Evolutionary conservation across 352 stramenopile species (phyloP).

Genomic region (Pythium guiyangense): DNA sequence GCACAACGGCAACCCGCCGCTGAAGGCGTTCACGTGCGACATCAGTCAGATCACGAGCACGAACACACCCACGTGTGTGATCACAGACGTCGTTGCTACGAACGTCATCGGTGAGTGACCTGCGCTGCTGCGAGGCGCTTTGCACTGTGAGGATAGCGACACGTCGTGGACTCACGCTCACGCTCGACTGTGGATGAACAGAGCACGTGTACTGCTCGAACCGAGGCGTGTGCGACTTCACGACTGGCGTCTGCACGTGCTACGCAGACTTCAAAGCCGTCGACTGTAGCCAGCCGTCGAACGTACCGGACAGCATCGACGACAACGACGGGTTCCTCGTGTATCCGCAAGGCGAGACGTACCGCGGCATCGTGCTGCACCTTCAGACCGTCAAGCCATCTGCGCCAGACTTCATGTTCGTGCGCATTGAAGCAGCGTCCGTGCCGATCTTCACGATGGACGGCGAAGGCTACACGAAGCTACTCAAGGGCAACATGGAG

Average conservation of each 20-base stretch:
- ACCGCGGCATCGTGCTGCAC: slow-evolving; percentile 57
- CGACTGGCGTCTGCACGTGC: slow-evolving; percentile 57
- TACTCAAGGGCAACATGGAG: slow-evolving; percentile 41
- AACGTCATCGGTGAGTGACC: slow-evolving; percentile 52
- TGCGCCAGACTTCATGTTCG: slow-evolving; percentile 59
- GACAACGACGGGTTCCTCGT: slow-evolving; percentile 73
- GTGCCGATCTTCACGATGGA: slow-evolving; percentile 48
- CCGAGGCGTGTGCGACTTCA: slow-evolving; percentile 76
- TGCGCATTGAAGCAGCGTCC: slow-evolving; percentile 46
- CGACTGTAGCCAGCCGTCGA: slow-evolving; percentile 66
- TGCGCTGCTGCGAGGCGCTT: not conserved
- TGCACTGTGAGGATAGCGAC: no score
- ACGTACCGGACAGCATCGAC: slow-evolving; percentile 60
- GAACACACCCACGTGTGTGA: slow-evolving; percentile 50
- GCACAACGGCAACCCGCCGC: slow-evolving; percentile 69
- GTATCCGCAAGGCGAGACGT: slow-evolving; percentile 43
- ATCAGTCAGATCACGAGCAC: slow-evolving; percentile 38
- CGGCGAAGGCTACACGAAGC: slow-evolving; percentile 40
- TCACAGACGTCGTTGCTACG: slow-evolving; percentile 49
- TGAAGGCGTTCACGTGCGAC: slow-evolving; percentile 78
- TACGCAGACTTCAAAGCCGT: slow-evolving; percentile 75
- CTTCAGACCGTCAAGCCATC: slow-evolving; percentile 53
- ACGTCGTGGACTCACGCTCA: slow-evolving; percentile 1
- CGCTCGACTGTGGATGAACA: slow-evolving; percentile 10
- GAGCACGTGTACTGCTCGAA: slow-evolving; percentile 80